These are phyloP conservation scores for Trapa incisa DNA, from an alignment of 345 rosid species.

Conservation along the genomic window DNA sequence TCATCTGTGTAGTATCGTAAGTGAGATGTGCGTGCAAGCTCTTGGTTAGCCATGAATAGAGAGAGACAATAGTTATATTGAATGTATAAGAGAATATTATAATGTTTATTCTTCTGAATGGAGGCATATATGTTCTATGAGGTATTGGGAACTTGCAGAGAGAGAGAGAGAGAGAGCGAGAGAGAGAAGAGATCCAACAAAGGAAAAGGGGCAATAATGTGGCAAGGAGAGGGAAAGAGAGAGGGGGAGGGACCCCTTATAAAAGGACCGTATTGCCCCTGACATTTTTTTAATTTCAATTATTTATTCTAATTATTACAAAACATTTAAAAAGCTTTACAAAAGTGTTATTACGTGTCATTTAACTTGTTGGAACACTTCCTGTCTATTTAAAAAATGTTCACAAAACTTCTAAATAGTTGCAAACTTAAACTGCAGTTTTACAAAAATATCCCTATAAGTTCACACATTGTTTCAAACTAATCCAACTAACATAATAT, in stretches of 20 bases:
- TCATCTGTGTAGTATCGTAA: slow-evolving; percentile 3
- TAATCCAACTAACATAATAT: no score
- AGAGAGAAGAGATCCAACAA: neutral
- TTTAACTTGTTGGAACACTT: no score
- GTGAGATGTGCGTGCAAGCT: slow-evolving; percentile 5
- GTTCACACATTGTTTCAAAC: no score
- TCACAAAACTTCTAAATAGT: no score
- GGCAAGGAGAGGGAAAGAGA: neutral
- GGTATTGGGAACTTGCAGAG: neutral
- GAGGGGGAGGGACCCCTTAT: neutral
- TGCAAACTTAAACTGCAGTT: no score
- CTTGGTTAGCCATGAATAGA: slow-evolving; percentile 9
- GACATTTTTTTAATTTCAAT: neutral
- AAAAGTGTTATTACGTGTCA: no score
- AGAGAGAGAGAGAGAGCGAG: neutral
- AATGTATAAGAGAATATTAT: neutral
- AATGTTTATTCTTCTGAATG: neutral
- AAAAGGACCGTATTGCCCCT: neutral
- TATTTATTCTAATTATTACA: no score
- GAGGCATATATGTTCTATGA: neutral
- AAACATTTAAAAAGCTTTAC: no score
- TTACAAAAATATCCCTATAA: no score
- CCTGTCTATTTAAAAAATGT: no score
- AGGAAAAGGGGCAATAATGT: slow-evolving; percentile 3
- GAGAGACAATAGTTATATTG: neutral